These are phyloP conservation scores for Pyronema omphalodes DNA, from an alignment of 495 filamentous ascomycete species.

Conservation along the genomic window DNA sequence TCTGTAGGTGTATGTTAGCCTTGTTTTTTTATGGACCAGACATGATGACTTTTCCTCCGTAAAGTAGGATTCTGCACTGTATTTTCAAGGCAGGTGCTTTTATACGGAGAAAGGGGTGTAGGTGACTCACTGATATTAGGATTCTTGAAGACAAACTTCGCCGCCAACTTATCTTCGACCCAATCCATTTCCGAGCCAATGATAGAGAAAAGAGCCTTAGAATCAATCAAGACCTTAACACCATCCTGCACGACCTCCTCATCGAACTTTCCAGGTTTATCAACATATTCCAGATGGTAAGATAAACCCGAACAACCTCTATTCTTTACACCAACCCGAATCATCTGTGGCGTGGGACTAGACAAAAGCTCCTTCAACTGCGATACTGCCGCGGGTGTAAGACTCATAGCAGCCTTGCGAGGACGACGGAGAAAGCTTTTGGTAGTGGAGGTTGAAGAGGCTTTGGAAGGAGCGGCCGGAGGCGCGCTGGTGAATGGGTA, in stretches of 20 bases:
- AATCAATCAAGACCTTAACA: constrained; percentile 88
- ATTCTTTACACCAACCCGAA: constrained; percentile 86
- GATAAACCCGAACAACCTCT: constrained; percentile 86
- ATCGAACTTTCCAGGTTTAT: constrained; percentile 71
- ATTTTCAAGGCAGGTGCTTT: too few relatives aligned
- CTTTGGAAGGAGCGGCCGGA: not conserved
- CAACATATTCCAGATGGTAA: constrained; percentile 93
- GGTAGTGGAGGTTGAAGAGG: not conserved
- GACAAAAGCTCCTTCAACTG: constrained; percentile 57
- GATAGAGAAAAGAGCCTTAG: constrained; percentile 90
- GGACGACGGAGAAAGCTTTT: constrained; percentile 44
- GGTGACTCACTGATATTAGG: constrained; percentile 56
- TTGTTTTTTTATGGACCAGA: not conserved
- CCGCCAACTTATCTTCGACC: constrained; percentile 83
- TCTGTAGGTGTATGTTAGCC: constrained; percentile 39
- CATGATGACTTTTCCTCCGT: not conserved
- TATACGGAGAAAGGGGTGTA: not conserved
- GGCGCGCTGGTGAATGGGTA: not conserved
- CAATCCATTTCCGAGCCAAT: constrained; percentile 99
- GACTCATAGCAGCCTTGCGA: constrained; percentile 77
- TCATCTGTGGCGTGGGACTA: constrained; percentile 73
- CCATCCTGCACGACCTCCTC: constrained; percentile 90
- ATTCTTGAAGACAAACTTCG: constrained; percentile 84
- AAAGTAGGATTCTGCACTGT: too few relatives aligned
- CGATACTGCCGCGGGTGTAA: constrained; percentile 57